These are phyloP conservation scores for Fraxinus sp. DNA, from an alignment of 305 asterid genomes.

Conservation along the genomic window DNA sequence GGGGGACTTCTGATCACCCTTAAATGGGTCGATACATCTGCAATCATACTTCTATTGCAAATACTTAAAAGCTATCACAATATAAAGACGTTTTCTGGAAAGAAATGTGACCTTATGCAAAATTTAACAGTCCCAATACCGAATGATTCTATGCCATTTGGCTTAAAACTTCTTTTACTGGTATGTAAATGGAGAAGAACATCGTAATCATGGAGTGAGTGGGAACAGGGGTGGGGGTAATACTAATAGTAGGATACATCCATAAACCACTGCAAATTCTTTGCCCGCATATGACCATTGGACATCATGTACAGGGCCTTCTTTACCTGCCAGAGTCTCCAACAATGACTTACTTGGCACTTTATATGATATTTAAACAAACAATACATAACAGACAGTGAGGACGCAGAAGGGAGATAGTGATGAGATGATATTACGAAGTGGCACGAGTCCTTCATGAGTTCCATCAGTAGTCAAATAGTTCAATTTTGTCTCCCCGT, in stretches of 20 bases:
- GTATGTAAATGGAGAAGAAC: background rate
- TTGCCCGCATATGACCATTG: conserved; percentile 88
- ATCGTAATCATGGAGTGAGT: background rate
- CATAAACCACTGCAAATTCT: conserved; percentile 98
- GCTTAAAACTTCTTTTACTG: background rate
- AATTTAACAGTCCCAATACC: background rate
- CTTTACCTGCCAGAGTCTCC: conserved; percentile 68
- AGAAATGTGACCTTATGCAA: background rate
- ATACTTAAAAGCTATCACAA: background rate
- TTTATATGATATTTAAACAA: conserved; percentile 2
- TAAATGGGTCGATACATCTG: background rate
- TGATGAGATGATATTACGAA: conserved; percentile 51
- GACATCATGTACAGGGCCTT: conserved; percentile 97
- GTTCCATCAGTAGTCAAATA: conserved; percentile 93
- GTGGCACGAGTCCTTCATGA: conserved; percentile 92
- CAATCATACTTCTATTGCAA: background rate
- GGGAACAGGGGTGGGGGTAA: background rate
- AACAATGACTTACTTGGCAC: conserved; percentile 18
- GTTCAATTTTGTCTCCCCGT: conserved; percentile 88
- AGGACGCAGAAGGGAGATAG: background rate
- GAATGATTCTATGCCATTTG: background rate
- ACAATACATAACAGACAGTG: background rate
- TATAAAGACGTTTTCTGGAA: background rate
- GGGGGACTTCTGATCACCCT: background rate
- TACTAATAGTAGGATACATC: conserved; percentile 70